Conservation (phyloP, 176 grass and related monocot species). For the Ensete ventricosum region DNA sequence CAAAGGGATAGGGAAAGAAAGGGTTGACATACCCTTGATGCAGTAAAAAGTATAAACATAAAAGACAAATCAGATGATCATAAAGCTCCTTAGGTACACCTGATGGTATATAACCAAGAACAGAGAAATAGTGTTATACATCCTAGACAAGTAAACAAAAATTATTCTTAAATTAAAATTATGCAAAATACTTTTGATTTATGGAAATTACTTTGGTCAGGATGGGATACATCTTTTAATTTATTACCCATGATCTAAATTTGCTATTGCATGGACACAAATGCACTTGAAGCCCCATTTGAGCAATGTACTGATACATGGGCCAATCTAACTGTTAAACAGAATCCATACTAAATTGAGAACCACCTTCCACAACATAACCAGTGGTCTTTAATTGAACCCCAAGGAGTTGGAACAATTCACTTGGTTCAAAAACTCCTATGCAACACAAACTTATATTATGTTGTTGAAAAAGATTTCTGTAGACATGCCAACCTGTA, state of each 20-base stretch:
- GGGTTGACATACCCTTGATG: background rate
- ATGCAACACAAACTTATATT: background rate
- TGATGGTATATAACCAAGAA: background rate
- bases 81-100: background rate
- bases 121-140: background rate
- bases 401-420: too few species aligned
- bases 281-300: background rate
- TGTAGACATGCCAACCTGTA: background rate
- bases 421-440: too few species aligned
- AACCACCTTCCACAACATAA: too few species aligned
- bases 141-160: background rate
- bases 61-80: background rate
- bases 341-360: too few species aligned
- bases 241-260: background rate
- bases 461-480: background rate
- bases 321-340: background rate
- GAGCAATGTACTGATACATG: background rate
- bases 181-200: background rate
- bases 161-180: background rate
- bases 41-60: background rate
- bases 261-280: background rate
- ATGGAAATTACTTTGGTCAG: background rate
- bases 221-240: background rate
- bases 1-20: background rate
- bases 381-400: too few species aligned